Base-by-base conservation (phyloP, 1,284 basidiomycete genomes). In the Blastosporella zonata region DNA sequence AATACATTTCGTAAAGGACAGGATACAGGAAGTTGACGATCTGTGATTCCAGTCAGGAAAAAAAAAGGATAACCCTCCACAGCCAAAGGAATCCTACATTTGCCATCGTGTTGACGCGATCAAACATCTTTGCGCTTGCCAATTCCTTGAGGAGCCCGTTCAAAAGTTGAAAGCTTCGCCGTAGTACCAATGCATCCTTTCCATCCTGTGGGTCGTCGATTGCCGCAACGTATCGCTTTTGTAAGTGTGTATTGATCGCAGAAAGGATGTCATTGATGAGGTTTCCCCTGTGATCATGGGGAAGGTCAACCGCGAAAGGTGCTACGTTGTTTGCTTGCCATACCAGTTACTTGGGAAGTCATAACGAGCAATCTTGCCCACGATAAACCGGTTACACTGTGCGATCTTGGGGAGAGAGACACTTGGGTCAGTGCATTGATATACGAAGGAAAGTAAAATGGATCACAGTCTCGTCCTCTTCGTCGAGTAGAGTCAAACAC, bases 311-410 rank as follows among this genome's bases (percentile, higher is more conserved):
- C 23, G 23, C 50, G 25, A 8, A 43, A 17, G 33, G 37, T 29
- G 33, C 23, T 38, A 43, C 42, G 18, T 13, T 33, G 42, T 38
- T n/a, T 15, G 42, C 37, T n/a, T 15, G 13, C 47, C 64, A 59
- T 65, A 86, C 88, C 88, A 91, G 40, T 70, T 70, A 34, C 62
- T 66, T 9, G 89, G 88, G 62, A 77, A 90, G 59, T 92, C 89
- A 23, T 75, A 64, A 38, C 90, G 78, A 8, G 87, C 81, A 46
- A 90, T 79, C 62, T 82, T 90, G 6, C 79, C 72, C 3, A 87
- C 73, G 23, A 87, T 79, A 25, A 84, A 59, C 58, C 85, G 74
- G 55, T 90, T 91, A 59, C 81, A 87, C 50, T 82, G 72, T 22
- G 84, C 78, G 52, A 92, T 86, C 89, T 90, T 53, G 33, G 36